Evolutionary conservation across 441 rosid species (phyloP), one percentile per base, ranked within the genome.

Genomic region (Eruca vesicaria): DNA sequence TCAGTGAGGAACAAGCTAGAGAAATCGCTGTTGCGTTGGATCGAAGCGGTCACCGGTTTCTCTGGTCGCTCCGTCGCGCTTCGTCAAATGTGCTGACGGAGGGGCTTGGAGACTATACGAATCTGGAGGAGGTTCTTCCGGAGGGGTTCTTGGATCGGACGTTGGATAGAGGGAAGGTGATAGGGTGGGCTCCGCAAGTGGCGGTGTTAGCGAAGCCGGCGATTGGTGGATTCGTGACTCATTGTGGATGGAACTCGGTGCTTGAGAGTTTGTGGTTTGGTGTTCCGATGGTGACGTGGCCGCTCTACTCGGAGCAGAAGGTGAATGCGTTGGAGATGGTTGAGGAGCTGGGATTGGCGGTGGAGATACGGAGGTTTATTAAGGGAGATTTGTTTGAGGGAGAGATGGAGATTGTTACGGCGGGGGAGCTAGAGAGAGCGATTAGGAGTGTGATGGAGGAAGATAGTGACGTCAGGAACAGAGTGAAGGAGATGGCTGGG

Each of bases 191-290:
- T 16, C 88, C 86, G 2, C 90, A 88, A 23, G 77, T 20, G 2
- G 70, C 61, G 5, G 63, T 86, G 5, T 43, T 86, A 21, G 82
- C 69, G 2, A 84, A 80, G 32, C 66, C 68, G 2, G 84, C 89
- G 0, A 6, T 78, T 1, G 88, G 88, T 12, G 81, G 88, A 2
- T 87, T 88, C 11, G 87, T 86, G 10, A 80, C 87, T 0, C 91
- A 87, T 10, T 81, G 87, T 9, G 87, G 91, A 12, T 84, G 91
- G 89, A 87, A 87, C 60, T 87, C 82, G 0, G 87, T 86, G 59
- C 88, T n/a, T 10, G 86, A 85, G 67, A 83, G 90, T 55, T 1
- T 87, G 8, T 80, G 86, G 86, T 85, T 55, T 0, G 83, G 86
- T 0, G 86, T 84, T 16, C 89, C 85, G 4, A 71, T 77, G 2